Percentiles rank a stretch among this genome's conserved stretches.
Evolutionary conservation across 495 filamentous ascomycete species (phyloP).

Genomic region (Hyaloscypha finlandica): DNA sequence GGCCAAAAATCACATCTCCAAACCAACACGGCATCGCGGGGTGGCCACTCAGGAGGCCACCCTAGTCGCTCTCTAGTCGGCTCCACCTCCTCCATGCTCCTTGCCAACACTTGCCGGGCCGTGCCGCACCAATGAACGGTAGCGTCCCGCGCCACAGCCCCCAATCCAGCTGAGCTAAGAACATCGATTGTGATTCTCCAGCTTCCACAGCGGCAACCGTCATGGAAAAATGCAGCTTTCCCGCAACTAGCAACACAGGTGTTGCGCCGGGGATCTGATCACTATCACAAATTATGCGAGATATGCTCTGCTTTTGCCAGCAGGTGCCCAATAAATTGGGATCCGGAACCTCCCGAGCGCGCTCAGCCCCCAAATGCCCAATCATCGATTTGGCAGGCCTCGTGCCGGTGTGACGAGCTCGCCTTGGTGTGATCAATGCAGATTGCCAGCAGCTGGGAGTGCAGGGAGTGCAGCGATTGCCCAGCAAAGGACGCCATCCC

Average conservation of each 20-base stretch:
- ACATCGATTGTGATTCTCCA: neutral
- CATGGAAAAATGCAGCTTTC: neutral
- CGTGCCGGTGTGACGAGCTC: constrained; percentile 7
- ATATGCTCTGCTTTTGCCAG: neutral
- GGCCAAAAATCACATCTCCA: constrained; percentile 7
- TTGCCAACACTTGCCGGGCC: constrained; percentile 12
- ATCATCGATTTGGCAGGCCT: neutral
- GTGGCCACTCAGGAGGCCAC: constrained; percentile 22
- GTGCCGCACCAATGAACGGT: constrained; percentile 22
- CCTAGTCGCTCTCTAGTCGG: constrained; percentile 12
- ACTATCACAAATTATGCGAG: neutral
- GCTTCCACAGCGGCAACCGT: constrained; percentile 6
- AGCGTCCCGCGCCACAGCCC: neutral
- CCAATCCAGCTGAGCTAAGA: neutral
- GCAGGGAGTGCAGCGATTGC: neutral
- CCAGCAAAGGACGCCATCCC: neutral
- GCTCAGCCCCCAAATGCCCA: constrained; percentile 10
- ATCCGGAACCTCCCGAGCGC: neutral
- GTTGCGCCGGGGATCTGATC: neutral
- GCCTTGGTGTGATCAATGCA: neutral
- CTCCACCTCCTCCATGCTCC: neutral
- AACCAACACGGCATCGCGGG: neutral
- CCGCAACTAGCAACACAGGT: neutral
- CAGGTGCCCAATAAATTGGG: neutral
- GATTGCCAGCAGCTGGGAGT: neutral